Base-by-base conservation (phyloP, 148 eudicot genomes). In the Salicornia ramosissima region DNA sequence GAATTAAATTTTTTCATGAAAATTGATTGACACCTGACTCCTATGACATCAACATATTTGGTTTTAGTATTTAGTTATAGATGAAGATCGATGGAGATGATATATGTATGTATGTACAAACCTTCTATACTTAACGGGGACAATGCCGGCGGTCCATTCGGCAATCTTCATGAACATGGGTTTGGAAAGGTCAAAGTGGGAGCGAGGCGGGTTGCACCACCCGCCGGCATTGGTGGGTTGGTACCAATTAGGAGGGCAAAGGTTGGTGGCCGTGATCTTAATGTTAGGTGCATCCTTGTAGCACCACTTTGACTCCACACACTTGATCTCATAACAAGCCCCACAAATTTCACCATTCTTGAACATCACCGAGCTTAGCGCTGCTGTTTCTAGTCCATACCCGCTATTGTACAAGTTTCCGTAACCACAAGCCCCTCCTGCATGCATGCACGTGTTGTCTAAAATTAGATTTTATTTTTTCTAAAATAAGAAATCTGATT, bases 241-340 rank as follows among this genome's bases (percentile, higher is more conserved):
- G 74, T 82, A 79, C 80, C 80, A 82, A 45, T 82, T 82, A 0
- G 85, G 85, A 7, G 87, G 87, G 64, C 87, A 84, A 10, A 82
- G 68, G 30, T 84, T 80, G 9, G 87, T 84, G 59, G 87, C 87
- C 0, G 85, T 79, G 28, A 84, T 45, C 4, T 73, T 79, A 29
- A 84, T 72, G 6, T 71, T 10, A 0, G 80, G 78, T 9, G 53
- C 25, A 16, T 68, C 66, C 0, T 49, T 21, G 60, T 31, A 62
- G 71, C 87, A 82, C 80, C 80, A 84, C 11, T 74, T 59, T 19
- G 82, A 78, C 11, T 66, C 22, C 10, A 62, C 72, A 49, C 87
- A 84, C 45, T 77, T 84, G 8, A 84, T 24, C 22, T 84, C 71
- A 43, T 57, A 84, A 64, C 87, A 84, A 3, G 62, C 28, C 5